Evolutionary conservation across 345 rosid species (phyloP).

Genomic region (Sonneratia caseolaris): DNA sequence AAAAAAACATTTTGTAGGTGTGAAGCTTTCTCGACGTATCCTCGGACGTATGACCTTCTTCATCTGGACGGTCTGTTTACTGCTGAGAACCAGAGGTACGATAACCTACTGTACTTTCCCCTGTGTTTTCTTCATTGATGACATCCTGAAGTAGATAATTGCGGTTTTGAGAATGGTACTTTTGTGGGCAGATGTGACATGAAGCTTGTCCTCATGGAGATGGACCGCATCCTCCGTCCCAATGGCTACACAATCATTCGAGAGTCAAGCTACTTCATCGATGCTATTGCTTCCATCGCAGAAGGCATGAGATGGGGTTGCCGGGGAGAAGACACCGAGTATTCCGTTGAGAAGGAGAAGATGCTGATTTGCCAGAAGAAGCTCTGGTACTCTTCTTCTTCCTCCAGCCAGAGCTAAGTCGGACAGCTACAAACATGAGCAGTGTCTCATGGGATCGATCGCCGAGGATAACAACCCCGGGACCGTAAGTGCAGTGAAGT

Average conservation of each 20-base stretch:
- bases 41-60: conserved; percentile 91
- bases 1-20: conserved; percentile 45
- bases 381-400: conserved; percentile 58
- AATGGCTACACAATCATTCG: conserved; percentile 64
- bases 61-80: conserved; percentile 88
- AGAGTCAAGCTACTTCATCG: conserved; percentile 73
- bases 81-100: conserved; percentile 82
- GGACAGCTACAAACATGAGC: neutral
- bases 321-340: conserved; percentile 66
- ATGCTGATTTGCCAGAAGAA: conserved; percentile 85
- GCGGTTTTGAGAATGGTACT: too few relatives aligned
- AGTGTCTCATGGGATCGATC: neutral
- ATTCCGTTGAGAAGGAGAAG: conserved; percentile 64
- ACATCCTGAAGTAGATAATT: too few relatives aligned
- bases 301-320: conserved; percentile 88
- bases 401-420: conserved; percentile 25
- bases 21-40: conserved; percentile 96
- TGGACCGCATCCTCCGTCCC: conserved; percentile 88
- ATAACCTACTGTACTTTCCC: neutral
- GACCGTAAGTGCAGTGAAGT: neutral
- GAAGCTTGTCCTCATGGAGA: conserved; percentile 79
- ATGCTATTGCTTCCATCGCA: conserved; percentile 52
- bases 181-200: conserved; percentile 59
- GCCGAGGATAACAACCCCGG: neutral
- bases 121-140: too few relatives aligned